Conservation (phyloP, 768 basidiomycete genomes). For the Trametes sanguinea region DNA sequence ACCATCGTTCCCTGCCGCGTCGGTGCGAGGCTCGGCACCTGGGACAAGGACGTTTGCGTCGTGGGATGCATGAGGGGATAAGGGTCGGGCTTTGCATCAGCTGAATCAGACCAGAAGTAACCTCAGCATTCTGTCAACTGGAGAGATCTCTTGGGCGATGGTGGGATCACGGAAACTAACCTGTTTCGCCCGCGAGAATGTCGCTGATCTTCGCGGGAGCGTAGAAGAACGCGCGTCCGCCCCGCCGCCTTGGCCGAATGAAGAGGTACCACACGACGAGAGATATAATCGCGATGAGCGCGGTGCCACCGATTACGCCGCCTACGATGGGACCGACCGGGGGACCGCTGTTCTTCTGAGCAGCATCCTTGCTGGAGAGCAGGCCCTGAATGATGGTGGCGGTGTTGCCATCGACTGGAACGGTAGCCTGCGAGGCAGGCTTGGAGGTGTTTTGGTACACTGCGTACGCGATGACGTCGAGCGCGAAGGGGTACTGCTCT, state of each 20-base stretch:
- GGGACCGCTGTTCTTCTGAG: background rate
- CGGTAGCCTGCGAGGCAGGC: background rate
- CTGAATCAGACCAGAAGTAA: background rate
- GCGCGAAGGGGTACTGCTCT: slow-evolving; percentile 6
- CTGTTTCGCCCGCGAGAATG: slow-evolving; percentile 8
- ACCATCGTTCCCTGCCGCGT: background rate
- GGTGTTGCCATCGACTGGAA: background rate
- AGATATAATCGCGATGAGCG: background rate
- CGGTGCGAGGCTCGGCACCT: background rate
- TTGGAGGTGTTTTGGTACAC: background rate
- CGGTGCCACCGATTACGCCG: slow-evolving; percentile 4
- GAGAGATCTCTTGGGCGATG: too few relatives aligned
- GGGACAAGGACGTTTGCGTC: background rate
- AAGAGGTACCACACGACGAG: slow-evolving; percentile 11
- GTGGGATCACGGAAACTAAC: background rate
- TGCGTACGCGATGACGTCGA: slow-evolving; percentile 1
- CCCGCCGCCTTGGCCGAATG: slow-evolving; percentile 7
- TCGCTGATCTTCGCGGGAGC: slow-evolving; percentile 9
- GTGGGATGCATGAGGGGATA: background rate
- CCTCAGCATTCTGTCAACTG: background rate
- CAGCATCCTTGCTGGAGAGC: background rate
- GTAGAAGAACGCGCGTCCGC: slow-evolving; percentile 11
- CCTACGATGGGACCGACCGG: slow-evolving; percentile 8
- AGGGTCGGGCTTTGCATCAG: slow-evolving; percentile 5
- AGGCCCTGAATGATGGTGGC: slow-evolving; percentile 1